phyloP scores from a whole-genome alignment of 768 basidiomycete species.

The Coprinopsis cinerea region DNA sequence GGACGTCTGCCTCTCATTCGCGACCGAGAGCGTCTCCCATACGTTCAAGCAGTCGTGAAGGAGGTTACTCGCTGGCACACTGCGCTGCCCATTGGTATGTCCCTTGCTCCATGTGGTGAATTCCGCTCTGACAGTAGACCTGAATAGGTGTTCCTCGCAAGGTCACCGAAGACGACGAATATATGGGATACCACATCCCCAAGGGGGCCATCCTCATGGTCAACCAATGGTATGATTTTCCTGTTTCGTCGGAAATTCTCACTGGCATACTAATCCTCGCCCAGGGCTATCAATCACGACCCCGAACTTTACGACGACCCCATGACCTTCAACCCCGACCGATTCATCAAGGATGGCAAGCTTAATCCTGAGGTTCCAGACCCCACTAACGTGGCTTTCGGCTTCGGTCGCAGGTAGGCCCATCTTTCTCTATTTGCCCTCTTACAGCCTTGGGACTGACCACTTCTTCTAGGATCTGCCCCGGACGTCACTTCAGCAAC shows the following conservation, averaged over 20 bases:
- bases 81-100: slow-evolving; percentile 11
- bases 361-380: slow-evolving; percentile 19
- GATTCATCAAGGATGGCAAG: slow-evolving; percentile 21
- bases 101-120: background rate
- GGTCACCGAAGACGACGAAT: slow-evolving; percentile 9
- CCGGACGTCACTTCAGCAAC: slow-evolving; percentile 16
- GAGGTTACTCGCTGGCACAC: slow-evolving; percentile 21
- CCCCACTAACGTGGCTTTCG: slow-evolving; percentile 24
- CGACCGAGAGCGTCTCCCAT: slow-evolving; percentile 4
- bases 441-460: slow-evolving; percentile 3
- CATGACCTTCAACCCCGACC: slow-evolving; percentile 23
- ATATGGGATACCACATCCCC: slow-evolving; percentile 12
- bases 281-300: slow-evolving; percentile 16
- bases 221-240: slow-evolving; percentile 11
- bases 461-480: slow-evolving; percentile 12
- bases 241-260: background rate
- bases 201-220: slow-evolving; percentile 13
- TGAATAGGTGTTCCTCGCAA: slow-evolving; percentile 3
- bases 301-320: slow-evolving; percentile 15
- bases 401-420: slow-evolving; percentile 26
- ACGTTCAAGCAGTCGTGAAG: slow-evolving; percentile 15
- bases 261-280: background rate
- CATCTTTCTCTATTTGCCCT: too few relatives aligned
- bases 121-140: background rate
- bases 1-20: slow-evolving; percentile 1